Percentiles rank a stretch among this genome's conserved stretches.
phyloP scores from a whole-genome alignment of 2,329 filamentous ascomycete species.

The Trichoderma sp. region DNA sequence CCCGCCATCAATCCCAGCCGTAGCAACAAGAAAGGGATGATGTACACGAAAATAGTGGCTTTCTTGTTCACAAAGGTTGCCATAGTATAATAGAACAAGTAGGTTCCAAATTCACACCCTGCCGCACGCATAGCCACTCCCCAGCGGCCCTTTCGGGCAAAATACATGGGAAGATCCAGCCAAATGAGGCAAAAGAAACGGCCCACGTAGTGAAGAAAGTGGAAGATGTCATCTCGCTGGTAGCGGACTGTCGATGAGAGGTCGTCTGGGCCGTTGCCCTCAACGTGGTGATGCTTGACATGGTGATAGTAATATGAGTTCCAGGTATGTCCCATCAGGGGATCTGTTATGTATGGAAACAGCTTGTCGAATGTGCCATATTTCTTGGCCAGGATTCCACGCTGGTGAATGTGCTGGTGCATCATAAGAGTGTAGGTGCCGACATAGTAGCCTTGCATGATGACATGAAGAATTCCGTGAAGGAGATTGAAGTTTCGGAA shows the following conservation, averaged over 20 bases:
- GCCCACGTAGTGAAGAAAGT: slow-evolving; percentile 72
- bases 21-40: slow-evolving; percentile 67
- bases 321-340: slow-evolving; percentile 81
- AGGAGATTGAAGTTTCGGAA: slow-evolving; percentile 66
- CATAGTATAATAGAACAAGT: slow-evolving; percentile 49
- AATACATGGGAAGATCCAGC: slow-evolving; percentile 75
- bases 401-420: slow-evolving; percentile 81
- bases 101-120: slow-evolving; percentile 63
- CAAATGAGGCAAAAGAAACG: slow-evolving; percentile 74
- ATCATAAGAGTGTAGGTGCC: slow-evolving; percentile 79
- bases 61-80: slow-evolving; percentile 53
- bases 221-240: slow-evolving; percentile 65
- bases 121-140: slow-evolving; percentile 55
- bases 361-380: slow-evolving; percentile 59
- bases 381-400: slow-evolving; percentile 62
- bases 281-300: slow-evolving; percentile 83
- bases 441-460: slow-evolving; percentile 68
- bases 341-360: slow-evolving; percentile 75
- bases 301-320: slow-evolving; percentile 86
- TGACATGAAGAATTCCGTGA: slow-evolving; percentile 66
- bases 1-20: slow-evolving; percentile 75
- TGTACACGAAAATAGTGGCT: slow-evolving; percentile 64
- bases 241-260: slow-evolving; percentile 75
- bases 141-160: slow-evolving; percentile 62
- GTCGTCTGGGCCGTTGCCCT: slow-evolving; percentile 76